Evolutionary conservation across 2,329 filamentous ascomycete genomes (phyloP).

Genomic region (Ophiocordyceps robertsii): DNA sequence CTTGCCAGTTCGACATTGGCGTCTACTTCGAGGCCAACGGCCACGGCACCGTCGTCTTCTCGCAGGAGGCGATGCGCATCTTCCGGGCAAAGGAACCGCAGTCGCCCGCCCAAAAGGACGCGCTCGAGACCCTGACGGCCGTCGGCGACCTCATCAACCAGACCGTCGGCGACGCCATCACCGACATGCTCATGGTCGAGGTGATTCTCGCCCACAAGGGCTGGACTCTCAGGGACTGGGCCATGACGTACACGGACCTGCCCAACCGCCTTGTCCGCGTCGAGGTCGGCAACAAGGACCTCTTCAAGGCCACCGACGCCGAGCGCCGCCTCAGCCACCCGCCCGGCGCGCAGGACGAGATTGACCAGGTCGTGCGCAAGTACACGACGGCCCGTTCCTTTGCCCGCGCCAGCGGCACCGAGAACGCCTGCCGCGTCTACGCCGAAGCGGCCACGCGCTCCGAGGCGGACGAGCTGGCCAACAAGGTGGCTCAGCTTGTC

Average conservation of each 20-base stretch:
- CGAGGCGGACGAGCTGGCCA: constrained; percentile 83
- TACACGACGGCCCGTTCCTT: constrained; percentile 85
- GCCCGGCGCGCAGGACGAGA: constrained; percentile 65
- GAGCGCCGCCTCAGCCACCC: constrained; percentile 79
- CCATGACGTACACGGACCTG: constrained; percentile 81
- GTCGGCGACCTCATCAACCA: constrained; percentile 93
- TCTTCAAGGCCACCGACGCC: constrained; percentile 85
- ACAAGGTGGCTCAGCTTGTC: constrained; percentile 66
- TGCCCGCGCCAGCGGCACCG: constrained; percentile 84
- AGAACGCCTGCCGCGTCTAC: constrained; percentile 92
- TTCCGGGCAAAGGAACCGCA: constrained; percentile 73
- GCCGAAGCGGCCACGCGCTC: constrained; percentile 82
- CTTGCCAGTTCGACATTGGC: constrained; percentile 84
- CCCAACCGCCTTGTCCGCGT: constrained; percentile 93
- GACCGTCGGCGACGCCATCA: constrained; percentile 90
- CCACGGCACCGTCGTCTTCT: constrained; percentile 94
- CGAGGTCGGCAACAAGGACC: constrained; percentile 73
- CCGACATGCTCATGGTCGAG: constrained; percentile 91
- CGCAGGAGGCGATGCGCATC: constrained; percentile 62
- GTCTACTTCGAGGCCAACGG: constrained; percentile 99
- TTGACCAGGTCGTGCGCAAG: constrained; percentile 78
- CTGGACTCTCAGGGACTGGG: constrained; percentile 86
- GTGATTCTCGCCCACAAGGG: constrained; percentile 90
- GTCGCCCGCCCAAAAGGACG: constrained; percentile 82
- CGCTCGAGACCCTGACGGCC: constrained; percentile 71